A percentile compares a stretch with the other conserved stretches of the same genome.
Conservation (phyloP, 2,329 filamentous ascomycete genomes). For the Didymella exigua region DNA sequence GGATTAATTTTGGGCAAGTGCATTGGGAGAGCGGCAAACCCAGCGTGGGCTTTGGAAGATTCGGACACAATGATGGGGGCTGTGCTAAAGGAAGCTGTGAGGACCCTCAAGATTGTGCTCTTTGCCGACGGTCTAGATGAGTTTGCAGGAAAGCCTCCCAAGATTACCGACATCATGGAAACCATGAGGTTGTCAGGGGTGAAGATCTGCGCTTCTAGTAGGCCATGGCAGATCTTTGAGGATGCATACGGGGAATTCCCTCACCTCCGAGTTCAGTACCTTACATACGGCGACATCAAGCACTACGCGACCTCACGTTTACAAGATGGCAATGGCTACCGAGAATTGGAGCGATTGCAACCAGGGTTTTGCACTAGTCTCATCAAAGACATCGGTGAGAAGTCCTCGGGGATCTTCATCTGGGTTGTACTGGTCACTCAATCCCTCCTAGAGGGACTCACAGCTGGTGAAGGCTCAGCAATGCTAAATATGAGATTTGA, state of each 20-base stretch:
- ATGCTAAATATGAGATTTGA: slow-evolving; percentile 16
- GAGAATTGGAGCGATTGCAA: neutral
- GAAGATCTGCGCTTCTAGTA: slow-evolving; percentile 34
- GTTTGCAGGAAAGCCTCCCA: neutral
- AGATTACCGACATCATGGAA: slow-evolving; percentile 5
- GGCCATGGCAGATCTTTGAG: slow-evolving; percentile 35
- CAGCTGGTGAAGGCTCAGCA: slow-evolving; percentile 7
- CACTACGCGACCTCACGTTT: neutral
- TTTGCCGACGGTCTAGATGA: slow-evolving; percentile 19
- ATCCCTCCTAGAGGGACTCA: slow-evolving; percentile 16
- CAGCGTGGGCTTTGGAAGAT: slow-evolving; percentile 4
- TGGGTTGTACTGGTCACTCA: slow-evolving; percentile 21
- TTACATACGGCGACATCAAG: slow-evolving; percentile 23
- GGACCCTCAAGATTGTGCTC: neutral
- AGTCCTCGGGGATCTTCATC: slow-evolving; percentile 22
- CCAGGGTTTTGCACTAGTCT: neutral
- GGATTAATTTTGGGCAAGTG: neutral
- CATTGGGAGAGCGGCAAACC: neutral
- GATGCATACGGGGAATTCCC: slow-evolving; percentile 25
- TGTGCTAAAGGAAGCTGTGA: neutral
- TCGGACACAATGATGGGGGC: neutral
- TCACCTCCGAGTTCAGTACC: slow-evolving; percentile 11
- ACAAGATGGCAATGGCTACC: neutral
- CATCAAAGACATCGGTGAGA: slow-evolving; percentile 14
- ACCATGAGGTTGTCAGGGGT: neutral